Conservation (phyloP, 331 rosid species). For the Malus hybrid region DNA sequence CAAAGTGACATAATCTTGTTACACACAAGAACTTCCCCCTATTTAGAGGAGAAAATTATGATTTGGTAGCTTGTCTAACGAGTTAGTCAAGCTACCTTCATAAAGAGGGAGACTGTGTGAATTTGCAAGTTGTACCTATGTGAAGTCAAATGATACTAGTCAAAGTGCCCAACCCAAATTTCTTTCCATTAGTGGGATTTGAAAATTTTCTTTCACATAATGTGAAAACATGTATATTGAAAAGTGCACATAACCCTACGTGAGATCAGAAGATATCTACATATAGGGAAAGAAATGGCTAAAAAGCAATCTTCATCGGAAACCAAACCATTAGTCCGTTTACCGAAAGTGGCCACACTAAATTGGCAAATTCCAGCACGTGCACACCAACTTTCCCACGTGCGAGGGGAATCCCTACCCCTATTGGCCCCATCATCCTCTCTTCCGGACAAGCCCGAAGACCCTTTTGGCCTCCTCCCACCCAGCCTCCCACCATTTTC, state of each 20-base stretch:
- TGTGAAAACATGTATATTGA: no score
- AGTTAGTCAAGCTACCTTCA: not conserved
- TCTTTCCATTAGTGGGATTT: no score
- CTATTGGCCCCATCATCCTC: not conserved
- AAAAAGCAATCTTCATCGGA: not conserved
- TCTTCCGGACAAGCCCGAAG: not conserved
- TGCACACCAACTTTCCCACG: not conserved
- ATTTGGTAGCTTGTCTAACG: no score
- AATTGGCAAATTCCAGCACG: not conserved
- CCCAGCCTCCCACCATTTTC: not conserved
- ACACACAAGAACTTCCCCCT: no score
- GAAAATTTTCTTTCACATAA: no score
- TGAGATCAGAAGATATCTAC: no score
- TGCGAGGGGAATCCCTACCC: not conserved
- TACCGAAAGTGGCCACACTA: not conserved
- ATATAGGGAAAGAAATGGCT: not conserved
- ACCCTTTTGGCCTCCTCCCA: slow-evolving; percentile 10
- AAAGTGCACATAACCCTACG: no score
- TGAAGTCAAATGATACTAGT: rapidly evolving
- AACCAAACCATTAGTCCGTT: not conserved
- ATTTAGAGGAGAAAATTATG: no score
- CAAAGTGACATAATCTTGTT: no score
- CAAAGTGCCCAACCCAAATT: no score
- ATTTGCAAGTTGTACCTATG: no score
- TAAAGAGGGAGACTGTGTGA: rapidly evolving